Conservation (phyloP, 2,329 filamentous ascomycete species). For the Dactylonectria estremocensis region DNA sequence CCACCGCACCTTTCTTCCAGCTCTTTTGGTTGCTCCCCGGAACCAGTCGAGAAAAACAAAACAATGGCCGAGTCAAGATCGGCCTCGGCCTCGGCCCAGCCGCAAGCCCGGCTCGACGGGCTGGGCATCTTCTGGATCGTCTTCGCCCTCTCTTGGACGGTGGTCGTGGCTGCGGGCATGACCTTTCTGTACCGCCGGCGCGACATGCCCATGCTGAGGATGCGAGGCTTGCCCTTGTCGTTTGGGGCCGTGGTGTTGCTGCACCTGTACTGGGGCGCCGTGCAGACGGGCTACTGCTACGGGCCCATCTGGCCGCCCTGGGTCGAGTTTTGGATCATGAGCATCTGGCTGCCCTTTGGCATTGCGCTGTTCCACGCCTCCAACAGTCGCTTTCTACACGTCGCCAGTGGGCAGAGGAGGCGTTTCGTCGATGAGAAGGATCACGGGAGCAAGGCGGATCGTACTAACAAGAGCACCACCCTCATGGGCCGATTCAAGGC, state of each 20-base stretch:
- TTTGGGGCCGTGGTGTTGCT: constrained; percentile 58
- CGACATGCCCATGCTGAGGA: constrained; percentile 58
- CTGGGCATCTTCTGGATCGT: constrained; percentile 60
- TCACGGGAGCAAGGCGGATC: constrained; percentile 21
- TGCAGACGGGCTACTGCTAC: constrained; percentile 57
- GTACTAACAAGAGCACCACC: constrained; percentile 42
- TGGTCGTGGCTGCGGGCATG: constrained; percentile 58
- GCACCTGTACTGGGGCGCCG: constrained; percentile 61
- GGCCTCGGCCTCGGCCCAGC: constrained; percentile 46
- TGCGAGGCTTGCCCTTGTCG: constrained; percentile 59
- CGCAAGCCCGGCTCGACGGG: constrained; percentile 53
- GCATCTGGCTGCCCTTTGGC: constrained; percentile 74
- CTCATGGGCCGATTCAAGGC: constrained; percentile 56
- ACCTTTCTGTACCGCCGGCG: constrained; percentile 58
- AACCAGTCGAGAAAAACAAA: no score
- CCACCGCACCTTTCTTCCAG: no score
- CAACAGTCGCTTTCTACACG: constrained; percentile 72
- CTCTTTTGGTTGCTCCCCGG: no score
- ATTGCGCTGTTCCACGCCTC: constrained; percentile 77
- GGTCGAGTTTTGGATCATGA: constrained; percentile 78
- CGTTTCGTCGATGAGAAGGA: constrained; percentile 47
- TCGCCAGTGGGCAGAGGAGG: constrained; percentile 69
- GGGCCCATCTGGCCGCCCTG: constrained; percentile 63
- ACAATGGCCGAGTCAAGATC: constrained; percentile 39
- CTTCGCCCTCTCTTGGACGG: constrained; percentile 57